Evolutionary conservation across 768 basidiomycete species (phyloP), one percentile per base, ranked within the genome.

Genomic region (Rhodotorula sphaerocarpa): DNA sequence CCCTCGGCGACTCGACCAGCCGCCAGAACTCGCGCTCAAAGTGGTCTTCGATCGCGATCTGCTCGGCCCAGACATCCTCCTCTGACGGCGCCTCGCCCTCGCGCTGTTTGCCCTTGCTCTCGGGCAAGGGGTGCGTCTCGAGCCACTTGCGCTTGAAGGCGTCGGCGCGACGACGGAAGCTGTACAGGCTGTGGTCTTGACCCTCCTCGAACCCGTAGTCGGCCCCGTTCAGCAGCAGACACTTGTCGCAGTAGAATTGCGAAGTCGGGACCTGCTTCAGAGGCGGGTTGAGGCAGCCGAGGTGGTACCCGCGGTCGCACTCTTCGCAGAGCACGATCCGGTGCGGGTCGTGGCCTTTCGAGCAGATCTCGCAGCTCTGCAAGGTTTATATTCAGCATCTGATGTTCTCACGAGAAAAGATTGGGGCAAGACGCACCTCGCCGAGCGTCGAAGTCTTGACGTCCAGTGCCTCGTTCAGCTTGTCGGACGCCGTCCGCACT

Each of bases 151-250:
- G 81, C 63, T 90, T 83, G 76, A 99, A 99, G 70, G 88, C 89
- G 28, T 80, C 79, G 72, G 95, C 95, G 41, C 92, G 83, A 48
- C 86, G 87, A 71, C 91, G 90, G 76, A 97, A 97, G 71, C 84
- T 90, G 31, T 87, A 82, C 43, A 99, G 80, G 63, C 84, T 84
- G 75, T 99, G 95, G 69, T 97, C 93, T 76, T 96, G 86, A 44
- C 95, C 95, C 72, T 96, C 92, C 71, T 96, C 95, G 72, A 97
- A 99, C 34, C 95, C 95, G 71, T 88, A 99, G 76, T 96, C 95
- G 55, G 88, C 88, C 16, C 93, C 92, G 0, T 89, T 92, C 43
- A 84, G 86, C 44, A 90, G 81, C 27, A 99, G 79, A 73, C 95
- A 99, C 5, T 85, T 84, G 70, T 86, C 87, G 75, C 95, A 99